These are phyloP conservation scores for Camelina laxa DNA, from an alignment of 345 rosid genomes.

Conservation along the genomic window DNA sequence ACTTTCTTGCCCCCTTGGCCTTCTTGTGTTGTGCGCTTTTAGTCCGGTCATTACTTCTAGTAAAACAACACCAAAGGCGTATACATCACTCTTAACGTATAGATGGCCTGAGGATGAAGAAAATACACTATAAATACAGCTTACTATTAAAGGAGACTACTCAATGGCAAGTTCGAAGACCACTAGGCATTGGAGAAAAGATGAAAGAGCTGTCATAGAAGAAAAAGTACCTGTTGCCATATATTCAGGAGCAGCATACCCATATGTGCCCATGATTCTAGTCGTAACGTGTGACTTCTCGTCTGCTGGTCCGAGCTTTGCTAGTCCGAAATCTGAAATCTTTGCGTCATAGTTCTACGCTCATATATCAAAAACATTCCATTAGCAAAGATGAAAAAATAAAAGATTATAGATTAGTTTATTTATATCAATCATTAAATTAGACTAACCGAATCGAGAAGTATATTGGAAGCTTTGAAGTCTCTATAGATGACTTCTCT, in stretches of 20 bases:
- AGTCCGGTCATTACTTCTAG: slow-evolving; percentile 74
- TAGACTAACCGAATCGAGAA: slow-evolving; percentile 72
- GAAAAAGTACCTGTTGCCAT: slow-evolving; percentile 59
- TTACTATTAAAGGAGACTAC: no score
- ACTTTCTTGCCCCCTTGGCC: slow-evolving; percentile 53
- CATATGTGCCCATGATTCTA: slow-evolving; percentile 59
- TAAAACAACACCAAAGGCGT: slow-evolving; percentile 77
- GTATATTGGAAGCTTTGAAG: slow-evolving; percentile 83
- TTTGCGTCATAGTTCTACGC: slow-evolving; percentile 62
- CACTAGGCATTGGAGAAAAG: no score
- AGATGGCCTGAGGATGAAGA: slow-evolving; percentile 61
- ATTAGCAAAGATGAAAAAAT: background rate
- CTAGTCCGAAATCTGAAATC: slow-evolving; percentile 72
- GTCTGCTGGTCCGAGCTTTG: slow-evolving; percentile 66
- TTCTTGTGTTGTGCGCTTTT: slow-evolving; percentile 52
- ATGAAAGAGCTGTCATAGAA: no score
- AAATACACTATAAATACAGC: no score
- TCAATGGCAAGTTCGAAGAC: background rate
- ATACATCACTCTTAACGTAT: slow-evolving; percentile 80
- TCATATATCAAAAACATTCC: slow-evolving; percentile 11
- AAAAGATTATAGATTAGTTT: background rate
- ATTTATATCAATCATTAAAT: background rate
- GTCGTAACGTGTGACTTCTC: slow-evolving; percentile 79
- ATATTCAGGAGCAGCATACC: slow-evolving; percentile 73
- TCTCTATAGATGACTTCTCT: slow-evolving; percentile 82